Evolutionary conservation across 192 early-diverging fungal species (phyloP), one percentile per base, ranked within the genome.

Genomic region (Backusella parvicylindrica): DNA sequence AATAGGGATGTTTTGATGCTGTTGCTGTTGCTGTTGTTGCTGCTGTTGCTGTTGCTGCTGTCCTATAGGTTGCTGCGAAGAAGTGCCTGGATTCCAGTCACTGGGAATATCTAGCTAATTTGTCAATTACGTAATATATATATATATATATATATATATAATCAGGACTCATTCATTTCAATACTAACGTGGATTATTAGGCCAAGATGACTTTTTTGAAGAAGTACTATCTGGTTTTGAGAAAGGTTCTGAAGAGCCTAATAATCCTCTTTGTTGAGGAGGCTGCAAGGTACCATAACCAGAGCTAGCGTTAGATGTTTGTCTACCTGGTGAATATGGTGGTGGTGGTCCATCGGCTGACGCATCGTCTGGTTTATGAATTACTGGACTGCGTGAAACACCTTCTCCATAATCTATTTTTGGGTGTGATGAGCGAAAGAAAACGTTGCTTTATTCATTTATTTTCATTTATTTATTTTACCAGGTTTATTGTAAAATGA

Each of bases 311-410:
- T 30, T 40, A 3, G 41, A 31, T 40, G 28, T 26, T 60, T 23
- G 23, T 60, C 26, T 60, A 60, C 11, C 53, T 28, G 53, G 53
- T 13, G 53, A 41, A 31, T 35, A 28, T 16, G 37, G 41, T 0
- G 68, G 68, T 2, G 68, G 68, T 30, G 37, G 26, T 16, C 23
- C 26, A 30, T 70, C 68, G 21, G 68, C 21, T 16, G 68, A 37
- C 16, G 40, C 68, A 26, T 70, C 68, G 28, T 70, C 68, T 15
- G 68, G 68, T 31, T 70, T 70, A 47, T 70, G 41, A 15, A 70
- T 31, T 28, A 47, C 68, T 23, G 37, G 1, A 38, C 66, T 33
- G 23, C 66, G 21, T 38, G 33, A 23, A 37, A 33, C 36, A 68
- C 36, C 66, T 5, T 33, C 32, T 4, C 21, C 21, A 36, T 68